These are phyloP conservation scores for Porcisia hertigi DNA, from an alignment of 208 protist species.

Conservation along the genomic window DNA sequence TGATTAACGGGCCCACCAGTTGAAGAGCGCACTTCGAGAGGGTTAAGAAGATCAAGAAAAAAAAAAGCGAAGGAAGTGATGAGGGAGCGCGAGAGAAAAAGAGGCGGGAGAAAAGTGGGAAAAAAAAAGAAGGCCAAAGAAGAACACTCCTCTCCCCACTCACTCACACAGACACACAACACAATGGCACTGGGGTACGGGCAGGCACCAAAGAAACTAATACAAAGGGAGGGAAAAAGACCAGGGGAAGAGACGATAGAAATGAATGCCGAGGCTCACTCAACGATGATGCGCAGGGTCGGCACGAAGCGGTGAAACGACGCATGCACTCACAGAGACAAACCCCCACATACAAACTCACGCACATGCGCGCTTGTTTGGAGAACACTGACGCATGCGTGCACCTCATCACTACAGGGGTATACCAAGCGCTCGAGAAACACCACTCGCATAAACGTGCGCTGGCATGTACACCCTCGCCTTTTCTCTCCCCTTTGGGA, in stretches of 20 bases:
- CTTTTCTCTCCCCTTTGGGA: background rate
- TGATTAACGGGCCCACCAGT: background rate
- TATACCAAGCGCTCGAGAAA: background rate
- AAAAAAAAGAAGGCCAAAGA: background rate
- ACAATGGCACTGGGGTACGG: background rate
- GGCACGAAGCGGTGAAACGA: background rate
- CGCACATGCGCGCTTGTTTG: background rate
- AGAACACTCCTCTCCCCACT: background rate
- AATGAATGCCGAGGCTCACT: background rate
- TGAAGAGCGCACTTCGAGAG: background rate
- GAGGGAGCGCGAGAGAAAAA: no score
- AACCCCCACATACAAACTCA: background rate
- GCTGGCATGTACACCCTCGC: background rate
- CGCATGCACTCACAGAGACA: background rate
- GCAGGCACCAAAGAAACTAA: no score
- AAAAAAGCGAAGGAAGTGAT: background rate
- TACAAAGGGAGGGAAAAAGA: background rate
- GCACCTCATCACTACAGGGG: slow-evolving; percentile 1
- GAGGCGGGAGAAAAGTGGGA: background rate
- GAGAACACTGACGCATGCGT: background rate
- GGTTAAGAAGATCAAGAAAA: background rate
- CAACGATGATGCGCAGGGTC: background rate
- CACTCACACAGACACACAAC: background rate
- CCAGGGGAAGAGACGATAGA: background rate
- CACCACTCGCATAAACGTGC: background rate